Percentiles rank a stretch among this genome's conserved stretches.
phyloP scores from a whole-genome alignment of 1,284 basidiomycete genomes.

The Jaminaea rosea region DNA sequence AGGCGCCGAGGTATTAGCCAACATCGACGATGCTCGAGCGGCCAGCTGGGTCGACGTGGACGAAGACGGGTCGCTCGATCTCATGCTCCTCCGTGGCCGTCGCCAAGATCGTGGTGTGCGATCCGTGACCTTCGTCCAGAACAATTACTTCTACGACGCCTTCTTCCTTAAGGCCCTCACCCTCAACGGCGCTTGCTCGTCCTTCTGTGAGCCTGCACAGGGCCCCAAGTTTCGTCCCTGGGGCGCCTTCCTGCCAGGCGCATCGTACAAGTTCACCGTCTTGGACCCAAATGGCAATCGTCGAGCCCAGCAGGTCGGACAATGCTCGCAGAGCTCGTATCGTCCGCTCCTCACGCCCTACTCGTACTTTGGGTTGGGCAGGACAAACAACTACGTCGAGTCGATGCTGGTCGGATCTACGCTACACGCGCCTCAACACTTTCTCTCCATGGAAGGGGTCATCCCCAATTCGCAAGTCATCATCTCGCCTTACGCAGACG shows the following conservation, averaged over 20 bases:
- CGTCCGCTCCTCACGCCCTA: constrained; percentile 82
- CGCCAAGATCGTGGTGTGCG: constrained; percentile 16
- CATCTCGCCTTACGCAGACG: constrained; percentile 63
- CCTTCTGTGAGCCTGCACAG: constrained; percentile 54
- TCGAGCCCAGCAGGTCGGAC: constrained; percentile 83
- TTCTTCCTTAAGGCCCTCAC: constrained; percentile 91
- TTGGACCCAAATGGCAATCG: constrained; percentile 82
- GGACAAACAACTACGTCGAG: constrained; percentile 99
- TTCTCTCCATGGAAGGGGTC: constrained; percentile 84
- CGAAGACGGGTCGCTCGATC: constrained; percentile 89
- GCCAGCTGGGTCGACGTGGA: constrained; percentile 84
- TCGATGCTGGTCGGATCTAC: constrained; percentile 46
- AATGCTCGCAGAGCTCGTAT: constrained; percentile 84
- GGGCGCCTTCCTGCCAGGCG: constrained; percentile 86
- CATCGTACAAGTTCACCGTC: constrained; percentile 94
- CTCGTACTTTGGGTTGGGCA: constrained; percentile 88
- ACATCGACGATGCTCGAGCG: constrained; percentile 67
- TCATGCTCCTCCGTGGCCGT: constrained; percentile 66
- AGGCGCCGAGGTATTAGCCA: constrained; percentile 59
- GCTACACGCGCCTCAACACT: constrained; percentile 58
- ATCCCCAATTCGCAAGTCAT: constrained; percentile 96
- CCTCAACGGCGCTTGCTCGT: constrained; percentile 50
- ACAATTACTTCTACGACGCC: constrained; percentile 96
- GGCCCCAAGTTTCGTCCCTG: constrained; percentile 63
- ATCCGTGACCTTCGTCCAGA: constrained; percentile 72